These are phyloP conservation scores for Plectosphaerella plurivora DNA, from an alignment of 2,329 filamentous ascomycete species.

Conservation along the genomic window DNA sequence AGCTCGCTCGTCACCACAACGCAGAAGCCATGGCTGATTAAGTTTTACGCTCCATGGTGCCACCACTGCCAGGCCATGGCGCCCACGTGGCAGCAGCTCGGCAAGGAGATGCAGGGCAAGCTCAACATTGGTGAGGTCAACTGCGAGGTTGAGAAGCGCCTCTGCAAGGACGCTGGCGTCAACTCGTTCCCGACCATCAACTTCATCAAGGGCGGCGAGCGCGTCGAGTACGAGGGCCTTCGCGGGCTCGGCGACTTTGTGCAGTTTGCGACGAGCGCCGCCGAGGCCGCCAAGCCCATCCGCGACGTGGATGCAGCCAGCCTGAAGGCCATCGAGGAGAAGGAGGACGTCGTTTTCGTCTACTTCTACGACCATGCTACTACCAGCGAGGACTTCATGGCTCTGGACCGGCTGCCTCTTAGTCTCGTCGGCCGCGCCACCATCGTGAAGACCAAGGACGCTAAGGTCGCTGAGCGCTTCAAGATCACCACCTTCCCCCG, in stretches of 20 bases:
- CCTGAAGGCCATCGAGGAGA: constrained; percentile 82
- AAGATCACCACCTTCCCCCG: constrained; percentile 98
- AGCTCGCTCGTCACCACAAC: constrained; percentile 80
- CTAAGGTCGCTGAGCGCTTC: constrained; percentile 71
- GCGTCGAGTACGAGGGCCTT: constrained; percentile 88
- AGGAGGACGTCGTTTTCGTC: constrained; percentile 91
- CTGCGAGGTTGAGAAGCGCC: constrained; percentile 75
- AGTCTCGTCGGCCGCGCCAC: constrained; percentile 88
- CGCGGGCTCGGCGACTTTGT: constrained; percentile 89
- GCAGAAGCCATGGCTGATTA: constrained; percentile 94
- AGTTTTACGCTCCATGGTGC: constrained; percentile 98
- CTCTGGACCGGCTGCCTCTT: constrained; percentile 79
- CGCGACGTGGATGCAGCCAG: constrained; percentile 71
- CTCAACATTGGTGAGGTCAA: constrained; percentile 96
- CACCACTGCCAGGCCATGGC: constrained; percentile 91
- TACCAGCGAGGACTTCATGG: constrained; percentile 84
- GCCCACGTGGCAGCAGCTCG: constrained; percentile 84
- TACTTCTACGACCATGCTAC: constrained; percentile 98
- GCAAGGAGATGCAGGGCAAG: constrained; percentile 82
- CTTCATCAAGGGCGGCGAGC: constrained; percentile 89
- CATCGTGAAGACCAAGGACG: constrained; percentile 85
- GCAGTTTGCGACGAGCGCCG: constrained; percentile 79
- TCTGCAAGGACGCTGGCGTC: constrained; percentile 89
- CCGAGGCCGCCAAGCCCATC: constrained; percentile 72
- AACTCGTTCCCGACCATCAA: constrained; percentile 82